Percentiles rank a stretch among this genome's conserved stretches.
phyloP scores from a whole-genome alignment of 2,329 filamentous ascomycete genomes.

The Lomentospora prolificans region DNA sequence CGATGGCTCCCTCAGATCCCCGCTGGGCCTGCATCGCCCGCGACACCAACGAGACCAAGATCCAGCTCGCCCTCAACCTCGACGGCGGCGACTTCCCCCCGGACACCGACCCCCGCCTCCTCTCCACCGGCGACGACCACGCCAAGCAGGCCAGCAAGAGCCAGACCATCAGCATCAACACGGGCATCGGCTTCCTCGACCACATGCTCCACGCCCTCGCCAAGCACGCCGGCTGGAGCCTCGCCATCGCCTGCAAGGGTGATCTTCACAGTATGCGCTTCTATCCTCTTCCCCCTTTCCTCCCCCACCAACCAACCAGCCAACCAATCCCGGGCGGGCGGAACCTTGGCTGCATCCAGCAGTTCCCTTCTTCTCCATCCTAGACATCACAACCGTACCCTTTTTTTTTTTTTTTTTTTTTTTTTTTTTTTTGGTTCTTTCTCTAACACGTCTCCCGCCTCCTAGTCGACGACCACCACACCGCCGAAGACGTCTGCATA shows the following conservation, averaged over 20 bases:
- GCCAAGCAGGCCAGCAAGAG: conserved; percentile 75
- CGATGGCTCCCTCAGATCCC: conserved; percentile 14
- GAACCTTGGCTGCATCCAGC: no score
- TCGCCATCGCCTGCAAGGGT: conserved; percentile 72
- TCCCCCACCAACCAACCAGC: no score
- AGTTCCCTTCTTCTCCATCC: not conserved
- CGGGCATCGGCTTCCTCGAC: conserved; percentile 94
- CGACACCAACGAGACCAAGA: conserved; percentile 97
- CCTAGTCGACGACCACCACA: conserved; percentile 95
- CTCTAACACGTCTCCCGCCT: not conserved
- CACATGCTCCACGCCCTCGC: conserved; percentile 97
- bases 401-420: not conserved
- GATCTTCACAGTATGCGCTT: conserved; percentile 81
- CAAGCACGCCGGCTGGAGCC: conserved; percentile 91
- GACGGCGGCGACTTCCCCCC: conserved; percentile 75
- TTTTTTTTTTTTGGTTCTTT: not conserved
- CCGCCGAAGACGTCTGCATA: conserved; percentile 89
- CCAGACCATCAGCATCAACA: conserved; percentile 80
- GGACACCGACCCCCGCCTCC: conserved; percentile 47
- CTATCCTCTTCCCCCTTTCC: not conserved
- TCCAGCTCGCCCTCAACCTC: conserved; percentile 83
- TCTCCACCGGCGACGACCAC: conserved; percentile 44
- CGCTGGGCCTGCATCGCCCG: conserved; percentile 74
- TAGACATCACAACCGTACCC: not conserved
- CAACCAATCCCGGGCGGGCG: no score